Conservation (phyloP, 2,329 filamentous ascomycete species). For the Fusarium albidum region DNA sequence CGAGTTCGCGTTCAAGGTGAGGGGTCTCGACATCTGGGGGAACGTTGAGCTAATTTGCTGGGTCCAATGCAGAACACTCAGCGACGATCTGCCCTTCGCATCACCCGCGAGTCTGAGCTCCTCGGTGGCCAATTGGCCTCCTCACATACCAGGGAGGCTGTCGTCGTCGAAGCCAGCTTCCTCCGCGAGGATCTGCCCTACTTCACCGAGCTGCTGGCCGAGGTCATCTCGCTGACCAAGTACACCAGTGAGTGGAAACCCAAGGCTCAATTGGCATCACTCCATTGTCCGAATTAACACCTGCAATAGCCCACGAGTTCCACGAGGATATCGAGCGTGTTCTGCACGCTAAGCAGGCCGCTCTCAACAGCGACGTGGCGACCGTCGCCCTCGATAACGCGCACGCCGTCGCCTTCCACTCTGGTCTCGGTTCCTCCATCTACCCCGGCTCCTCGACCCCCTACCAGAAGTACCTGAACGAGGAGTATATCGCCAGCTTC, state of each 20-base stretch:
- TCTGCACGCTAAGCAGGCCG: conserved; percentile 80
- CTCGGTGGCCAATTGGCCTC: conserved; percentile 89
- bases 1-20: conserved; percentile 96
- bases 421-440: conserved; percentile 82
- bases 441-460: conserved; percentile 77
- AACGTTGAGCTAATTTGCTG: conserved; percentile 57
- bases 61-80: conserved; percentile 73
- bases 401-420: conserved; percentile 90
- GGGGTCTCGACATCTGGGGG: conserved; percentile 18
- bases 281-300: conserved; percentile 21
- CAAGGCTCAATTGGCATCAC: conserved; percentile 8
- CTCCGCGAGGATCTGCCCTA: conserved; percentile 95
- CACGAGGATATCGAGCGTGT: conserved; percentile 84
- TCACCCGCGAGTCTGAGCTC: conserved; percentile 93
- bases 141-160: conserved; percentile 91
- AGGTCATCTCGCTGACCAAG: conserved; percentile 88
- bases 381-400: conserved; percentile 84
- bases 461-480: conserved; percentile 81
- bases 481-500: conserved; percentile 77
- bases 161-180: conserved; percentile 94
- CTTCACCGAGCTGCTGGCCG: conserved; percentile 93
- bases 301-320: conserved; percentile 79
- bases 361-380: conserved; percentile 67
- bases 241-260: conserved; percentile 70
- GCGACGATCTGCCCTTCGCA: conserved; percentile 88